phyloP scores from a whole-genome alignment of 192 early-diverging fungal species.

The Backusella luteola region DNA sequence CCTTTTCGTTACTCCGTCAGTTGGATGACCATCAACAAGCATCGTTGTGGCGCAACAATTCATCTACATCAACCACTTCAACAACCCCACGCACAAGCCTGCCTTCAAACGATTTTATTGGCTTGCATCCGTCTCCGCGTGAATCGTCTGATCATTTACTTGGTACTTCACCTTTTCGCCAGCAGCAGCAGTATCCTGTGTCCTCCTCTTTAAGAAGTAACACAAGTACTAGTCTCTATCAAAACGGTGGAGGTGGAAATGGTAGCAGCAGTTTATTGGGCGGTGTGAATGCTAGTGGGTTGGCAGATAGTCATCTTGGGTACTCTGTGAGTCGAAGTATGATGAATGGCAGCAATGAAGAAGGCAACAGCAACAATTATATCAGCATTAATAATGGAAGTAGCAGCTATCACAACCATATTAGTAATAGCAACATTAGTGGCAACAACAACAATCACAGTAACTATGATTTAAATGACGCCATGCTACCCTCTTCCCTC shows the following conservation, averaged over 20 bases:
- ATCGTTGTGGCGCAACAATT: not conserved
- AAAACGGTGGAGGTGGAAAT: not conserved
- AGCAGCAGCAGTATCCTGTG: constrained; percentile 1
- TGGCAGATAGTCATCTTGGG: not conserved
- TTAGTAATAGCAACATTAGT: not conserved
- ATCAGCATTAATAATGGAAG: constrained; percentile 1
- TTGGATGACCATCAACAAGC: not conserved
- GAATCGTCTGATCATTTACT: constrained; percentile 9
- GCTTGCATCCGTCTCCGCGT: constrained; percentile 8
- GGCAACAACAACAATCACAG: constrained; percentile 2
- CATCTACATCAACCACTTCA: not conserved
- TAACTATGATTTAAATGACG: constrained; percentile 42
- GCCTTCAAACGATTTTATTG: constrained; percentile 11
- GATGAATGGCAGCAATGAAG: not conserved
- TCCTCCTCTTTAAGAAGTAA: constrained; percentile 7
- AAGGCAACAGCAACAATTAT: not conserved
- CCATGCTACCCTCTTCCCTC: constrained; percentile 47
- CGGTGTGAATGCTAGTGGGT: not conserved
- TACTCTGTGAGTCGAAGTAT: not conserved
- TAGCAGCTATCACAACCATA: not conserved
- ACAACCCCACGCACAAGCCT: constrained; percentile 1
- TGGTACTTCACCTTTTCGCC: constrained; percentile 11
- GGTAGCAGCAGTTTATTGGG: not conserved
- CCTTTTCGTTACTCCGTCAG: constrained; percentile 9
- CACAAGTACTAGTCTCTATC: not conserved